Evolutionary conservation across 805 yeast genomes (phyloP).

Genomic region (Candida tibetensis): DNA sequence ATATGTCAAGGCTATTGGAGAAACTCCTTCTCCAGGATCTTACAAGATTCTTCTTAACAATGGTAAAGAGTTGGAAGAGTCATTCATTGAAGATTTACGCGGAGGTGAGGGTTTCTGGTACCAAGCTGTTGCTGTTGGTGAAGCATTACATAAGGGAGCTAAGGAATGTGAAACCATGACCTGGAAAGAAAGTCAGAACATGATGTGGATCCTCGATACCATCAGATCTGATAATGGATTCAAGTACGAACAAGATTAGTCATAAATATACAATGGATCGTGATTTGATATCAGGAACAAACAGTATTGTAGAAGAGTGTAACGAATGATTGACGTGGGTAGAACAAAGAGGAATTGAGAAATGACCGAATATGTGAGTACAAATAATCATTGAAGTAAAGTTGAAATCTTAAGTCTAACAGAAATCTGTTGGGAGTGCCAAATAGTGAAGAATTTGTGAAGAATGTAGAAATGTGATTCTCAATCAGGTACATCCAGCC

Average conservation of each 20-base stretch:
- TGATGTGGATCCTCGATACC: conserved; percentile 49
- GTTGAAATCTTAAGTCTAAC: too few relatives aligned
- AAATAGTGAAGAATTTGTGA: too few relatives aligned
- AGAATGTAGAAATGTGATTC: too few relatives aligned
- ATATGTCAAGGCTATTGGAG: conserved; percentile 9
- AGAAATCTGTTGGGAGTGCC: too few relatives aligned
- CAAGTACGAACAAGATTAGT: conserved; percentile 39
- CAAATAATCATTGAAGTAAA: too few relatives aligned
- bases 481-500: too few relatives aligned
- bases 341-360: too few relatives aligned
- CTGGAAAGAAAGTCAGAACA: conserved; percentile 44
- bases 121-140: conserved; percentile 56
- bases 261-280: background rate
- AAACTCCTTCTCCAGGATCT: conserved; percentile 13
- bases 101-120: conserved; percentile 50
- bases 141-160: conserved; percentile 40
- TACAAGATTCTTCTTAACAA: conserved; percentile 22
- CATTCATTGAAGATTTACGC: conserved; percentile 23
- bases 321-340: too few relatives aligned
- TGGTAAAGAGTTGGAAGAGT: conserved; percentile 6
- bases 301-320: too few relatives aligned
- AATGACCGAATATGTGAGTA: too few relatives aligned
- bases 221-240: conserved; percentile 45
- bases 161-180: conserved; percentile 37
- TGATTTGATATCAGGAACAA: too few relatives aligned